Conservation (phyloP, 306 rosid species). For the Potentilla sterilis region DNA sequence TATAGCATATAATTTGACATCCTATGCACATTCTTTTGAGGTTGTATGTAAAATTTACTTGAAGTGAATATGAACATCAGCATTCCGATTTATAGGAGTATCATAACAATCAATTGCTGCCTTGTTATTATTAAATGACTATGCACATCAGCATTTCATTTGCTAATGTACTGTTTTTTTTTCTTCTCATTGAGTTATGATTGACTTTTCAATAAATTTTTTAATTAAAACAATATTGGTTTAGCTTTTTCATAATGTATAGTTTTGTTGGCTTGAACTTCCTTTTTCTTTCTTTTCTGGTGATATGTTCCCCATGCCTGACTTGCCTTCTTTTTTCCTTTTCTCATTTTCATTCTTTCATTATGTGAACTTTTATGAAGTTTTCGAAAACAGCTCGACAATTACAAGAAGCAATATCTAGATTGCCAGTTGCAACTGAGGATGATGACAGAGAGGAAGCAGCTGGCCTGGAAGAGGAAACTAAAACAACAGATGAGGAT, state of each 20-base stretch:
- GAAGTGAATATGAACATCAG: background rate
- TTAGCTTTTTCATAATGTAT: background rate
- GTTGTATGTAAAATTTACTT: background rate
- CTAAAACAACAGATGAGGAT: constrained; percentile 33
- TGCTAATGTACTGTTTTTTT: background rate
- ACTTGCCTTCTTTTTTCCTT: constrained; percentile 9
- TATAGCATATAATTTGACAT: background rate
- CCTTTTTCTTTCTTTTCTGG: background rate
- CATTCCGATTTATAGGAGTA: background rate
- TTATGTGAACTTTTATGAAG: constrained; percentile 33
- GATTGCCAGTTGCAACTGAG: constrained; percentile 75
- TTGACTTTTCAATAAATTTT: background rate
- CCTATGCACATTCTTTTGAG: background rate
- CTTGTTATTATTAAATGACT: background rate
- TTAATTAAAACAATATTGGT: background rate
- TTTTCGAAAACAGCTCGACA: constrained; percentile 80
- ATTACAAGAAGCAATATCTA: constrained; percentile 68
- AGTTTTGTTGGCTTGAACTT: background rate
- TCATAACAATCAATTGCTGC: background rate
- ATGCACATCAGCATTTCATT: background rate
- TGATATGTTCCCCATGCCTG: constrained; percentile 11
- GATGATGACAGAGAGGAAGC: constrained; percentile 76
- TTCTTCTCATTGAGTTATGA: background rate
- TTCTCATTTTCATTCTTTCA: constrained; percentile 22
- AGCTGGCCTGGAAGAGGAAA: constrained; percentile 45